phyloP scores from a whole-genome alignment of 768 basidiomycete species.

The Serendipita sp. region DNA sequence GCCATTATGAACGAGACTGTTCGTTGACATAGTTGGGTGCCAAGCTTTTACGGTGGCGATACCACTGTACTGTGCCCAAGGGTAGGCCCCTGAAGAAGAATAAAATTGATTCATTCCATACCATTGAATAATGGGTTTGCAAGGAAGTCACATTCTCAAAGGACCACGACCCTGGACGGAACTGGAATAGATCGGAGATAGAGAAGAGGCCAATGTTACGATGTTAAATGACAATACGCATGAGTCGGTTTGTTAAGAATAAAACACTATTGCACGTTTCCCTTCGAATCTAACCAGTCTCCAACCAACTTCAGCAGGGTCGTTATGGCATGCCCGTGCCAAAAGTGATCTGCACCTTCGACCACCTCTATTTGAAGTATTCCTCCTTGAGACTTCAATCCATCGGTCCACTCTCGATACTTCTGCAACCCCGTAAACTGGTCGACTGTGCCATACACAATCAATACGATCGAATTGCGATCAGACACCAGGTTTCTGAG shows the following conservation, averaged over 20 bases:
- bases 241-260: too few species aligned
- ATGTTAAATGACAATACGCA: too few species aligned
- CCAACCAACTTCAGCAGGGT: neutral
- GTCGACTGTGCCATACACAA: constrained; percentile 53
- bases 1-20: neutral
- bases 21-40: too few species aligned
- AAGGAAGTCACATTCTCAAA: too few species aligned
- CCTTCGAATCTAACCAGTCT: neutral
- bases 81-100: too few species aligned
- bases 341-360: constrained; percentile 47
- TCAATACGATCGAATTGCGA: constrained; percentile 34
- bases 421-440: constrained; percentile 45
- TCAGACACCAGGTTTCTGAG: constrained; percentile 36
- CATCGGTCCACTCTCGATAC: constrained; percentile 41
- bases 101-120: too few species aligned
- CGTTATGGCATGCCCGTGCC: constrained; percentile 22
- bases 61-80: too few species aligned
- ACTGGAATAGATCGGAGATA: too few species aligned
- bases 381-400: constrained; percentile 21
- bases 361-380: constrained; percentile 25
- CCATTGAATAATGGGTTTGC: too few species aligned
- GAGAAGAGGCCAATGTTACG: too few species aligned
- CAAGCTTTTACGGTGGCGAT: too few species aligned
- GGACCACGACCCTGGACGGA: too few species aligned
- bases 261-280: neutral